A percentile compares a stretch with the other conserved stretches of the same genome.
phyloP scores from a whole-genome alignment of 345 rosid genomes.

The Arabis hirsuta region DNA sequence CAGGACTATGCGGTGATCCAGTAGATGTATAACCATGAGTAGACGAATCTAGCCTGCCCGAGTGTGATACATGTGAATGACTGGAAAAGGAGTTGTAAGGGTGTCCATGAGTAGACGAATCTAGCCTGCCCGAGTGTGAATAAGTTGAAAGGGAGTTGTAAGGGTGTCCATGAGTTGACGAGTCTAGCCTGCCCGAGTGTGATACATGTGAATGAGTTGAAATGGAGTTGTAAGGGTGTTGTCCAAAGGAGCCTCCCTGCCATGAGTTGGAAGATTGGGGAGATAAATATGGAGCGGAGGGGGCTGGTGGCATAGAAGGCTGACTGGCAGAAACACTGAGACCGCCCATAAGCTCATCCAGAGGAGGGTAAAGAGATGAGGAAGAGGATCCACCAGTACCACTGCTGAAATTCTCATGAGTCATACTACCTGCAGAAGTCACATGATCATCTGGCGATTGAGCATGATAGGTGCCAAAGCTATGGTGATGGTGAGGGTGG shows the following conservation, averaged over 20 bases:
- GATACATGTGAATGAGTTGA: slow-evolving; percentile 52
- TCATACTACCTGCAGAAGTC: too few species aligned
- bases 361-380: slow-evolving; percentile 67
- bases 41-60: slow-evolving; percentile 48
- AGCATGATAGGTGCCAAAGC: slow-evolving; percentile 42
- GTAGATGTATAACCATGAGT: slow-evolving; percentile 45
- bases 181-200: slow-evolving; percentile 49
- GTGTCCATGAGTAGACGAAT: slow-evolving; percentile 38
- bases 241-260: slow-evolving; percentile 47
- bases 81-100: slow-evolving; percentile 58
- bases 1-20: slow-evolving; percentile 47
- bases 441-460: too few species aligned
- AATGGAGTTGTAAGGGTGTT: slow-evolving; percentile 53
- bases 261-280: slow-evolving; percentile 47
- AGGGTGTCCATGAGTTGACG: slow-evolving; percentile 37
- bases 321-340: slow-evolving; percentile 44
- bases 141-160: slow-evolving; percentile 57
- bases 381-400: slow-evolving; percentile 33
- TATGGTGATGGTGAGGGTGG: slow-evolving; percentile 44
- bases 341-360: slow-evolving; percentile 58
- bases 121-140: slow-evolving; percentile 36
- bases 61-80: slow-evolving; percentile 49
- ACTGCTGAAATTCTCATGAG: background rate
- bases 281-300: slow-evolving; percentile 45
- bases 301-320: slow-evolving; percentile 49